Base-by-base conservation (phyloP, 2,329 filamentous ascomycete genomes). In the Cytospora mali region DNA sequence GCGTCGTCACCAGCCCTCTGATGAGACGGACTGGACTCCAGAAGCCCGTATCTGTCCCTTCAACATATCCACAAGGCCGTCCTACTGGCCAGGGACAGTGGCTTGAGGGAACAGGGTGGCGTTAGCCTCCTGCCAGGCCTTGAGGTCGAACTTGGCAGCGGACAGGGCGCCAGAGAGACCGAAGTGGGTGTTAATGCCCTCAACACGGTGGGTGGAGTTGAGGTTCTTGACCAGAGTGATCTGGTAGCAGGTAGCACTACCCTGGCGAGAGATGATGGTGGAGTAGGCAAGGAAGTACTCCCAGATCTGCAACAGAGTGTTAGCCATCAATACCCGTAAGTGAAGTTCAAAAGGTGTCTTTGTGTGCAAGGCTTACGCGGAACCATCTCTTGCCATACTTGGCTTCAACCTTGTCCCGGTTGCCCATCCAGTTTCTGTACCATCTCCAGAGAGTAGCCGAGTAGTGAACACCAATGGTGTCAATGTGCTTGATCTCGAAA, bases 361-460 rank as follows among this genome's bases (percentile, higher is more conserved):
- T 21, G 21, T 50, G 59, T 28, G 39, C 55, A 46, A 23, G n/a
- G 29, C 65, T 81, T 84, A 93, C 91, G 76, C 94, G 88, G 86
- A 91, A 99, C 95, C 95, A 99, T 74, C 91, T 85, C 74, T 90
- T 88, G 72, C 95, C 95, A 75, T 98, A 98, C 84, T 97, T 98
- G 74, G 91, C 92, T 77, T 90, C 86, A 66, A 97, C 91, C 82
- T 96, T 96, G 64, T 96, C 92, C 70, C 85, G 83, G 84, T 98
- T 98, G 78, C 83, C 92, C 76, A 97, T 85, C 95, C 95, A 98
- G 85, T 98, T 98, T 69, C 95, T 86, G 83, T 98, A 98, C 95
- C 95, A 98, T 74, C 91, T 87, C 95, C 95, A 98, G 66, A 99
- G 81, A 29, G 95, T 98, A 58, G 93, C 93, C 56, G 92, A 96